These are phyloP conservation scores for Akanthomyces uredinophilus DNA, from an alignment of 2,329 filamentous ascomycete genomes.

Conservation along the genomic window DNA sequence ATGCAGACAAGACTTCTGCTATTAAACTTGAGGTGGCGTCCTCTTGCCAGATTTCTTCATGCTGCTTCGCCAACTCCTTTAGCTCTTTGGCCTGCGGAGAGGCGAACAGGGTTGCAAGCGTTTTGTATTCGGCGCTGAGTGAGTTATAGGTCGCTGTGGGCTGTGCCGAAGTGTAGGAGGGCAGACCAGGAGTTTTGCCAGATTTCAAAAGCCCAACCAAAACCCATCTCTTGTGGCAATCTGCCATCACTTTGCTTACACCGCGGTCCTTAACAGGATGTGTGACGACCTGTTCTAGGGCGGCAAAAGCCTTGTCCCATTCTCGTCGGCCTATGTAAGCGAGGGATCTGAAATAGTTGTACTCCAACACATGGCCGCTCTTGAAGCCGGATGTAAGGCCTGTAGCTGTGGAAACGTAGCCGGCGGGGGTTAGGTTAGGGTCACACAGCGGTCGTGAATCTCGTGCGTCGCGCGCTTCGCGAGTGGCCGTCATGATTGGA, in stretches of 20 bases:
- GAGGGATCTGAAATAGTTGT: slow-evolving; percentile 61
- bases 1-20: slow-evolving; percentile 61
- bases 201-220: slow-evolving; percentile 67
- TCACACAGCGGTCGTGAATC: slow-evolving; percentile 42
- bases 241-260: slow-evolving; percentile 73
- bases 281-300: slow-evolving; percentile 61
- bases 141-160: slow-evolving; percentile 53
- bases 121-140: slow-evolving; percentile 64
- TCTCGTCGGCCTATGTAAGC: slow-evolving; percentile 55
- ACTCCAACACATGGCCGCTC: slow-evolving; percentile 55
- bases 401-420: slow-evolving; percentile 56
- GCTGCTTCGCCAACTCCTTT: slow-evolving; percentile 57
- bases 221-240: slow-evolving; percentile 90
- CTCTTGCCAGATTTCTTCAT: slow-evolving; percentile 53
- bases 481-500: slow-evolving; percentile 38
- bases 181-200: slow-evolving; percentile 53
- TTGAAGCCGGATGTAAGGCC: slow-evolving; percentile 53
- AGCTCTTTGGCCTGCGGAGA: slow-evolving; percentile 50
- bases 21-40: slow-evolving; percentile 73
- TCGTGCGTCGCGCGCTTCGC: slow-evolving; percentile 20
- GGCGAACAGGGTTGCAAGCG: slow-evolving; percentile 65
- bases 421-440: slow-evolving; percentile 37
- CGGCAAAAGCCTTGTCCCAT: slow-evolving; percentile 58
- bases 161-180: slow-evolving; percentile 48
- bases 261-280: slow-evolving; percentile 59